Evolutionary conservation across 2,329 filamentous ascomycete genomes (phyloP).

Genomic region (Xylariaceae sp.): DNA sequence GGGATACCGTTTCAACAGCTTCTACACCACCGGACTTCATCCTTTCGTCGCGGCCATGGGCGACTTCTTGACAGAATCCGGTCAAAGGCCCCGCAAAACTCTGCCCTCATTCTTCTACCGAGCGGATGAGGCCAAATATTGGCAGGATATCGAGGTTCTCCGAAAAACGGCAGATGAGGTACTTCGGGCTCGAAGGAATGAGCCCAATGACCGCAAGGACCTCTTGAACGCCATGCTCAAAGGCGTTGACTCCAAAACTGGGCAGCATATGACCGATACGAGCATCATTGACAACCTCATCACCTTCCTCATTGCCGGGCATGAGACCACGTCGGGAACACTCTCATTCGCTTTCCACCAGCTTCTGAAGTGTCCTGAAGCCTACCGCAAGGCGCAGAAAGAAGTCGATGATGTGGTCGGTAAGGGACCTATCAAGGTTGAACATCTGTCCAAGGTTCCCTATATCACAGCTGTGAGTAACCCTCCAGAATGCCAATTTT

Average conservation of each 20-base stretch:
- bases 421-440: conserved; percentile 49
- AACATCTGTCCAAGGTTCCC: conserved; percentile 59
- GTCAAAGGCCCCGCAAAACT: conserved; percentile 43
- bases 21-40: conserved; percentile 64
- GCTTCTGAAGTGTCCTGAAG: conserved; percentile 58
- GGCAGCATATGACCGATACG: conserved; percentile 57
- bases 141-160: conserved; percentile 50
- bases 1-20: conserved; percentile 70
- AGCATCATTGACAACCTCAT: conserved; percentile 67
- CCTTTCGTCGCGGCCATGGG: conserved; percentile 67
- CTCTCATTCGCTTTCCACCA: conserved; percentile 63
- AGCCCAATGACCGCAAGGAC: conserved; percentile 58
- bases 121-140: conserved; percentile 45
- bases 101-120: conserved; percentile 47
- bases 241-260: conserved; percentile 63
- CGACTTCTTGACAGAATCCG: conserved; percentile 55
- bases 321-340: conserved; percentile 67
- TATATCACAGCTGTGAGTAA: conserved; percentile 56
- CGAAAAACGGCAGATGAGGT: conserved; percentile 55
- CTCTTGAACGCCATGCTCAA: conserved; percentile 66
- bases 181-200: conserved; percentile 51
- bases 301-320: conserved; percentile 67
- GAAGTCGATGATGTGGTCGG: conserved; percentile 66
- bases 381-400: conserved; percentile 56
- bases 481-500: background rate